Percentiles rank a stretch among this genome's conserved stretches.
Conservation (phyloP, 106 monocot genomes). For the Allium cepa region DNA sequence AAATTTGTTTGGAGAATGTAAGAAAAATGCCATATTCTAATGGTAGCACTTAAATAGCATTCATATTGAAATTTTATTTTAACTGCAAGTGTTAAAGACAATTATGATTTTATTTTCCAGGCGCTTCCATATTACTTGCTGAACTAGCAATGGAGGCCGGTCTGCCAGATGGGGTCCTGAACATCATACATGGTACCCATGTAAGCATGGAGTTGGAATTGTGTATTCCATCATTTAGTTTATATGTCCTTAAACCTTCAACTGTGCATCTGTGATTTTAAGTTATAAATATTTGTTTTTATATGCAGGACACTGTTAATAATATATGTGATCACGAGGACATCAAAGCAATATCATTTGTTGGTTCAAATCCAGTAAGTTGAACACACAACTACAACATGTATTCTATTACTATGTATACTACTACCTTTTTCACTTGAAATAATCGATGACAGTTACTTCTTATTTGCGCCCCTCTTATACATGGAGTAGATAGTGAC, state of each 20-base stretch:
- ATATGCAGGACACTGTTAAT: conserved; percentile 70
- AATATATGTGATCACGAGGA: conserved; percentile 95
- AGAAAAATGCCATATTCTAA: no score
- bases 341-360: conserved; percentile 94
- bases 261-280: no score
- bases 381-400: background rate
- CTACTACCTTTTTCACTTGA: background rate
- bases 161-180: conserved; percentile 88
- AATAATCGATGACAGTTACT: background rate
- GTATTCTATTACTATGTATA: background rate
- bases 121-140: conserved; percentile 91
- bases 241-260: background rate
- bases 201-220: conserved; percentile 32
- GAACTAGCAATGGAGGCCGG: conserved; percentile 97
- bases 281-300: no score
- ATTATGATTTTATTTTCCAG: conserved; percentile 24
- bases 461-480: background rate
- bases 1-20: no score
- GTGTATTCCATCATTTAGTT: background rate
- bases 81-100: no score
- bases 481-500: background rate
- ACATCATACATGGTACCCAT: conserved; percentile 89
- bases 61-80: background rate
- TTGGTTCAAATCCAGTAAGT: conserved; percentile 98
- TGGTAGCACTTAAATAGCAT: no score